Evolutionary conservation across 2,329 filamentous ascomycete species (phyloP), one percentile per base, ranked within the genome.

Genomic region (Fusarium setosum): DNA sequence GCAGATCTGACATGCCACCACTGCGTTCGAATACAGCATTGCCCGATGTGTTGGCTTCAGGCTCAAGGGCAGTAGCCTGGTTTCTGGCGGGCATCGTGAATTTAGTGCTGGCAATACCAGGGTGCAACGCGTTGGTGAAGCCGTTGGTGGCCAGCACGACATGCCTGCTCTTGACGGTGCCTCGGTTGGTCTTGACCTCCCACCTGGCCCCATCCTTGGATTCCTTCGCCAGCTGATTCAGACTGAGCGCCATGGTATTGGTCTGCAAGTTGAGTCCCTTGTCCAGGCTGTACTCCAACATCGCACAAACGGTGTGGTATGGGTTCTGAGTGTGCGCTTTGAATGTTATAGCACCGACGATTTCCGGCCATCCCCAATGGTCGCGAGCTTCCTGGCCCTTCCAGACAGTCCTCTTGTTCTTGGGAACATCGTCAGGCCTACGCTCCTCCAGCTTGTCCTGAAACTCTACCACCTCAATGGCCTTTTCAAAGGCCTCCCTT

Each of bases 61-160:
- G 60, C 0, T 47, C 54, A 0, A 64, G 37, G 3, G 61, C 61
- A 0, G 61, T 23, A 0, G 64, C 61, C 44, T 64, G 61, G 12
- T 64, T 64, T 10, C 61, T 34, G 4, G 60, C 61, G 1, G 61
- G 61, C 55, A 64, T 64, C 5, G 60, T 60, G 8, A 64, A 64
- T 4, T 64, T 64, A 3, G 61, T 64, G 29, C 55, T 50, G 4
- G 61, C 61, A 5, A 64, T 50, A 0, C 61, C 61, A 0, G 61
- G 55, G 6, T 64, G 61, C 0, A 64, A 32, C 12, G 61, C 61
- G 1, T 58, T 49, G 0, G 61, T 64, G 26, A 64, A 64, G 9
- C 61, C 61, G 13, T 64, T 64, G 11, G 61, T 64, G 3, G 61
- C 61, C 3, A 64, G 60, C 3, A 64, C 61, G 4, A 64, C 61